These are phyloP conservation scores for Collybia sp. DNA, from an alignment of 768 basidiomycete species.

Conservation along the genomic window DNA sequence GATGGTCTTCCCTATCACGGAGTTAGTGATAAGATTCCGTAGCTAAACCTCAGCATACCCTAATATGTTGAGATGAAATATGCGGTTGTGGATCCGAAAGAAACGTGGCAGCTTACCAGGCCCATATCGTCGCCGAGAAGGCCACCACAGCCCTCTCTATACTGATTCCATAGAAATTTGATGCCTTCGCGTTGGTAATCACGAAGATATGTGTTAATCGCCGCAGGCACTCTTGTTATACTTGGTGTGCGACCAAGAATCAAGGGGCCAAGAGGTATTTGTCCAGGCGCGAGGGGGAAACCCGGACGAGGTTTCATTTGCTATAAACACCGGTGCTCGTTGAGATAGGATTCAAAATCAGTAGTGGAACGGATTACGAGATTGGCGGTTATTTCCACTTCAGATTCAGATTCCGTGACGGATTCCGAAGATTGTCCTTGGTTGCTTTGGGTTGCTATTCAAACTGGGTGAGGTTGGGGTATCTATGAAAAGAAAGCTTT, in stretches of 20 bases:
- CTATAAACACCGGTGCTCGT: conserved; percentile 2
- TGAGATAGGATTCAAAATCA: not conserved
- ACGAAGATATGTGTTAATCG: conserved; percentile 84
- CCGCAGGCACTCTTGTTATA: conserved; percentile 48
- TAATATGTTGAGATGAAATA: not conserved
- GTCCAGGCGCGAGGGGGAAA: conserved; percentile 42
- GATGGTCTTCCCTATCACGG: conserved; percentile 78
- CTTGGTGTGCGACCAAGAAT: conserved; percentile 42
- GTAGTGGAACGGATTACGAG: conserved; percentile 14
- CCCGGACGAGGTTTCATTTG: conserved; percentile 43
- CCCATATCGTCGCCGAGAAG: conserved; percentile 98
- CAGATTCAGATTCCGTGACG: conserved; percentile 42
- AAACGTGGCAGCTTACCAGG: conserved; percentile 34
- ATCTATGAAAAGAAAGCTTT: too few relatives aligned
- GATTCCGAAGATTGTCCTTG: conserved; percentile 15
- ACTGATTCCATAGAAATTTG: conserved; percentile 74
- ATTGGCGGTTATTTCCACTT: conserved; percentile 20
- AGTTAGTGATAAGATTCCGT: conserved; percentile 1
- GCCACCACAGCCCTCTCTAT: conserved; percentile 64
- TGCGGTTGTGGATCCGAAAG: not conserved
- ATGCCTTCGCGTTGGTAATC: conserved; percentile 89
- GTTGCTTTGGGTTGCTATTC: too few relatives aligned
- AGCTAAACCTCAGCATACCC: not conserved
- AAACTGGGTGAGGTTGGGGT: too few relatives aligned
- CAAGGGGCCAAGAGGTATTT: conserved; percentile 38